Evolutionary conservation across 306 rosid genomes (phyloP), one percentile per base, ranked within the genome.

Genomic region (Cicer cuneatum): DNA sequence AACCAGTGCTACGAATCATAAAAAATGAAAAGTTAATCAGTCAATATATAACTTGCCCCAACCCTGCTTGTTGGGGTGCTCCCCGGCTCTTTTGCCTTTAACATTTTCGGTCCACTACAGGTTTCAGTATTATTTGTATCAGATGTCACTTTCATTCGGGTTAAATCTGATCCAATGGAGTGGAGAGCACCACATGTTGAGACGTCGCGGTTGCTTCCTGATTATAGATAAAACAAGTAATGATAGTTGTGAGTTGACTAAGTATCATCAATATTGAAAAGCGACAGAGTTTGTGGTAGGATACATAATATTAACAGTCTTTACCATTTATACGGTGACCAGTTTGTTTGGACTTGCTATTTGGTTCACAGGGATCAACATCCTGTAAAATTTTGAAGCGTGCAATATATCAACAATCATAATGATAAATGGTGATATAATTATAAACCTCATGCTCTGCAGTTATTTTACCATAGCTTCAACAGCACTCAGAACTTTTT

Each of bases 121-220:
- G 91, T 85, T 78, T 72, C 87, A 21, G 84, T 51, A 49, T 83
- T 80, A 49, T 76, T 54, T 12, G 76, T 18, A 8, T 84, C 89
- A 15, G 97, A 82, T 75, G 82, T 76, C 73, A 94, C 84, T 81
- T 64, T 86, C 99, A 92, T 90, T 71, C 99, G 85, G n/a, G 99
- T 94, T 69, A 90, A 87, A 76, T 94, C 99, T 49, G 97, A 94
- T 76, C 97, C 96, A 14, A 94, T 87, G 40, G 96, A 94, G 62
- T 82, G 96, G 71, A 94, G 93, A 75, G 78, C 84, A 18, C 97
- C 99, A 42, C 91, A 90, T 11, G 97, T 94, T 67, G 99, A 94
- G 74, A 67, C 78, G 72, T 87, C 96, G 48, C 63, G 16, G 76
- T 83, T 85, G 73, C 76, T 88, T 40, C 78, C 98, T 88, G 90